A percentile compares a stretch with the other conserved stretches of the same genome.
These are phyloP conservation scores for Cubamyces lactineus DNA, from an alignment of 768 basidiomycete species.

Conservation along the genomic window DNA sequence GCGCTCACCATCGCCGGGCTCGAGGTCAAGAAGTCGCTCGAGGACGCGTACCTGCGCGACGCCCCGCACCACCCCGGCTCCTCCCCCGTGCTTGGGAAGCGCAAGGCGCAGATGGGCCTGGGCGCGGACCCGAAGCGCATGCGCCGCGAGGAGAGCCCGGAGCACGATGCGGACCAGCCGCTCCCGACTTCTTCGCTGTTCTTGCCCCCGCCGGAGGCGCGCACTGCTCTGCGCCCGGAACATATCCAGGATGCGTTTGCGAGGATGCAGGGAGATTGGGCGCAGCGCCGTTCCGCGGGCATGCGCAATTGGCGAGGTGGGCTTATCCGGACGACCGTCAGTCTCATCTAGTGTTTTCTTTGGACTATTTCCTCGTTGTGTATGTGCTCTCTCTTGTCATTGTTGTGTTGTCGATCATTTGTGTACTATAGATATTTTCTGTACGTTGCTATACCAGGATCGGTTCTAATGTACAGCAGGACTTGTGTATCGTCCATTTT, in stretches of 20 bases:
- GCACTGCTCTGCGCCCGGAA: slow-evolving; percentile 76
- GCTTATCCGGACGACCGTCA: slow-evolving; percentile 75
- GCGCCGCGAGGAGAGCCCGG: slow-evolving; percentile 54
- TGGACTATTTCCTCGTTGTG: neutral
- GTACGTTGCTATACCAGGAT: neutral
- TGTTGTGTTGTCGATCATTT: neutral
- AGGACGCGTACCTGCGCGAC: slow-evolving; percentile 69
- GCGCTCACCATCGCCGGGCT: slow-evolving; percentile 89
- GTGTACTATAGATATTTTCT: slow-evolving; percentile 5
- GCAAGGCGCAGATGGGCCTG: slow-evolving; percentile 51
- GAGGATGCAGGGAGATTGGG: slow-evolving; percentile 87
- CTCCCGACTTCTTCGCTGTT: slow-evolving; percentile 76
- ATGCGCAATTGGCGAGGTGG: slow-evolving; percentile 92
- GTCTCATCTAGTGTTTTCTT: slow-evolving; percentile 57
- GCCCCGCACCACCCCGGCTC: slow-evolving; percentile 49
- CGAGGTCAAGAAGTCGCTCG: slow-evolving; percentile 77
- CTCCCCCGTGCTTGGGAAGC: slow-evolving; percentile 69
- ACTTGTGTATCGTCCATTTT: slow-evolving; percentile 14
- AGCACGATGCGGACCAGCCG: slow-evolving; percentile 61
- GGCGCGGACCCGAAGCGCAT: slow-evolving; percentile 41
- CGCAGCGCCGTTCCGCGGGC: slow-evolving; percentile 79
- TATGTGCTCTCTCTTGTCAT: neutral
- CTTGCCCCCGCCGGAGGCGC: slow-evolving; percentile 78
- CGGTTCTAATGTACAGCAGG: slow-evolving; percentile 22
- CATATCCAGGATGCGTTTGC: slow-evolving; percentile 93